A percentile compares a stretch with the other conserved stretches of the same genome.
Evolutionary conservation across 2,329 filamentous ascomycete species (phyloP).

Genomic region (Alternaria solani): DNA sequence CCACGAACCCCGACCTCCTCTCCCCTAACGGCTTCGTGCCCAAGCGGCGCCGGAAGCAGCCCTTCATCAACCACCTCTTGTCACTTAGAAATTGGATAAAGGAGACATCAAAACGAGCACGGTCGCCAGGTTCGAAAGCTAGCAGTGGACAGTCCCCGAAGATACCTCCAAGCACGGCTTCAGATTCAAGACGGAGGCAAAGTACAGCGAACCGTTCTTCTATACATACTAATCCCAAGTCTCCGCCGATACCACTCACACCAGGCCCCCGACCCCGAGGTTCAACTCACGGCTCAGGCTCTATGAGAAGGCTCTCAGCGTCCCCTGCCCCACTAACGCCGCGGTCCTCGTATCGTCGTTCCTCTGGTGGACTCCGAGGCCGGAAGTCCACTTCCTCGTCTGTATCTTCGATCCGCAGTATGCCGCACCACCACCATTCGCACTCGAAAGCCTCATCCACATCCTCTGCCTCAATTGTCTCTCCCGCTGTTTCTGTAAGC

Average conservation of each 20-base stretch:
- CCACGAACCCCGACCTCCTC: constrained; percentile 70
- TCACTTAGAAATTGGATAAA: constrained; percentile 77
- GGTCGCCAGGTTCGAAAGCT: constrained; percentile 47
- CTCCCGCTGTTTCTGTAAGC: constrained; percentile 56
- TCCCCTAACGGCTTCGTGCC: constrained; percentile 64
- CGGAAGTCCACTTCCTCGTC: constrained; percentile 96
- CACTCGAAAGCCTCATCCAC: constrained; percentile 96
- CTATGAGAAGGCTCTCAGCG: constrained; percentile 71
- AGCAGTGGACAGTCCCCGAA: constrained; percentile 47
- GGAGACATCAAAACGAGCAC: constrained; percentile 59
- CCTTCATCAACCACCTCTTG: constrained; percentile 71
- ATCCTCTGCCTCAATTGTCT: constrained; percentile 73
- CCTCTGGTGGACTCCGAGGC: constrained; percentile 83
- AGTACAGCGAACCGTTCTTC: constrained; percentile 48
- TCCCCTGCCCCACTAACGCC: constrained; percentile 90
- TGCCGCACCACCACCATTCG: constrained; percentile 76
- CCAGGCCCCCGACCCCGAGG: constrained; percentile 50
- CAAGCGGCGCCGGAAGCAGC: constrained; percentile 65
- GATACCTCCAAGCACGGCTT: constrained; percentile 34
- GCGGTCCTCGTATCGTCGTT: constrained; percentile 82
- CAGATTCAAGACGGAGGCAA: constrained; percentile 45
- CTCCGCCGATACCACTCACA: constrained; percentile 49
- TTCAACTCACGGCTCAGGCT: constrained; percentile 52
- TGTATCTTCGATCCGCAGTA: constrained; percentile 88
- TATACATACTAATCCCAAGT: constrained; percentile 49